A percentile compares a stretch with the other conserved stretches of the same genome.
Conservation (phyloP, 768 basidiomycete species). For the Chalciporus sphaerocephalus region DNA sequence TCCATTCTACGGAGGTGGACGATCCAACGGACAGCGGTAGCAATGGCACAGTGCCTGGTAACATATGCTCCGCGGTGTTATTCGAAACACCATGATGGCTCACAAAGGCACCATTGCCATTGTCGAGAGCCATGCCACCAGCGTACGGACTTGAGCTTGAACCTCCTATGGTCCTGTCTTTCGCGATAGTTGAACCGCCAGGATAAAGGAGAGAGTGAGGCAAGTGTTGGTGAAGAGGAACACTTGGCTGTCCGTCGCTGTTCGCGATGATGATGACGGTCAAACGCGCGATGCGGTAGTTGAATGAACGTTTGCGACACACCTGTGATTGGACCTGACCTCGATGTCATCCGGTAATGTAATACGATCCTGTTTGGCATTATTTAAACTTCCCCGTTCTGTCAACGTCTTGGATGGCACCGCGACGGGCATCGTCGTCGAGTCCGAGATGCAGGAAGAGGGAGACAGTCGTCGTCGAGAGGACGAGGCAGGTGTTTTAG, state of each 20-base stretch:
- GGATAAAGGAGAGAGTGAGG: background rate
- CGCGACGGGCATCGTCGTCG: conserved; percentile 18
- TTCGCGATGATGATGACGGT: conserved; percentile 1
- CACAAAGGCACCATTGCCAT: background rate
- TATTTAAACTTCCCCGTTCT: conserved; percentile 21
- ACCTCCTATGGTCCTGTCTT: conserved; percentile 6
- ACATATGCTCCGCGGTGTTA: background rate
- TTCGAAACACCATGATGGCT: conserved; percentile 1
- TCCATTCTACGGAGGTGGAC: conserved; percentile 48
- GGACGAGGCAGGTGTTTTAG: no score
- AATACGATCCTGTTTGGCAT: conserved; percentile 22
- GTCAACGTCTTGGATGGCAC: conserved; percentile 10
- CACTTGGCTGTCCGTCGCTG: background rate
- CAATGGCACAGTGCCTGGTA: conserved; percentile 25
- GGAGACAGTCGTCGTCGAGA: background rate
- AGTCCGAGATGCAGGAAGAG: background rate
- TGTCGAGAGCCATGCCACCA: conserved; percentile 13
- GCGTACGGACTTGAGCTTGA: no score
- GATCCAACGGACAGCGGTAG: conserved; percentile 4
- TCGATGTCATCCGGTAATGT: conserved; percentile 15
- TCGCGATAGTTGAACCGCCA: conserved; percentile 1
- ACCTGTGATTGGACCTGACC: conserved; percentile 15
- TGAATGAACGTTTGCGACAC: conserved; percentile 13
- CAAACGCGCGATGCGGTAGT: background rate
- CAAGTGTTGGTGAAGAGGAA: background rate